Conservation (phyloP, 352 stramenopile genomes). For the Phytophthora citricola region DNA sequence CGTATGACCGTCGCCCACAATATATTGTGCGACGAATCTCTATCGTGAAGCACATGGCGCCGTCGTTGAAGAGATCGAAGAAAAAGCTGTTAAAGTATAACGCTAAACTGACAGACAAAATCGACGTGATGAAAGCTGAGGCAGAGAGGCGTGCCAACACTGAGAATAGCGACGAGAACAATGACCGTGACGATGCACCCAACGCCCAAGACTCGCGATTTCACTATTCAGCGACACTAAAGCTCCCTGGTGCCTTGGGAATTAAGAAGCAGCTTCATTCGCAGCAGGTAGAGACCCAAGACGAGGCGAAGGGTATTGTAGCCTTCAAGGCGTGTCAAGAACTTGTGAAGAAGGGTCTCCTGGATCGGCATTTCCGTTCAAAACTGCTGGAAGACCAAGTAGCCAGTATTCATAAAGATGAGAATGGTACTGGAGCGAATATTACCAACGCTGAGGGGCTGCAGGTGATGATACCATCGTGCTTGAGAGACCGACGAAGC, state of each 20-base stretch:
- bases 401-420: conserved; percentile 44
- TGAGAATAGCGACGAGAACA: conserved; percentile 24
- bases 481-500: conserved; percentile 38
- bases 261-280: conserved; percentile 75
- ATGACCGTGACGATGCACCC: conserved; percentile 20
- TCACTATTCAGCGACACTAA: conserved; percentile 68
- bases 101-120: conserved; percentile 79
- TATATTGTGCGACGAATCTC: conserved; percentile 80
- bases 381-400: conserved; percentile 65
- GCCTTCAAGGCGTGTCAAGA: conserved; percentile 85
- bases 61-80: conserved; percentile 59
- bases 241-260: conserved; percentile 58
- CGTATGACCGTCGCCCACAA: conserved; percentile 79
- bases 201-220: conserved; percentile 47
- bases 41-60: conserved; percentile 51
- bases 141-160: conserved; percentile 41
- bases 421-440: conserved; percentile 4
- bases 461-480: conserved; percentile 44
- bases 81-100: conserved; percentile 88
- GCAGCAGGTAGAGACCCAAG: conserved; percentile 62
- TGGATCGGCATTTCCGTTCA: conserved; percentile 79
- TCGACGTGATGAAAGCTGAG: conserved; percentile 68
- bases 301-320: conserved; percentile 82
- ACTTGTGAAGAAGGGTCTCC: conserved; percentile 66
- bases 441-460: conserved; percentile 6